Percentiles rank a stretch among this genome's conserved stretches.
These are phyloP conservation scores for Sphaerulina musiva DNA, from an alignment of 2,329 filamentous ascomycete genomes.

Conservation along the genomic window DNA sequence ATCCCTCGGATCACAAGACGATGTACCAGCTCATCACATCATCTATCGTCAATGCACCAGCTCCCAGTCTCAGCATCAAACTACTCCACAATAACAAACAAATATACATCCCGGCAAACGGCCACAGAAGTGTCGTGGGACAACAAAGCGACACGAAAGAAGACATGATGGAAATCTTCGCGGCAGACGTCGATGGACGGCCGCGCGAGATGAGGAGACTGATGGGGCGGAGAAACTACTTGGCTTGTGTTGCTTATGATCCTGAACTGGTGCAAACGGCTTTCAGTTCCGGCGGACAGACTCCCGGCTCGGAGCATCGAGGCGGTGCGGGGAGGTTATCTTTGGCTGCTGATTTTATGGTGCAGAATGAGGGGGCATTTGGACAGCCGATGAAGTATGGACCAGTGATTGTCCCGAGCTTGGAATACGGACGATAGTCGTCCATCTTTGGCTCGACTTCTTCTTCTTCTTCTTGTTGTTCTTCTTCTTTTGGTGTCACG, in stretches of 20 bases:
- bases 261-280: constrained; percentile 61
- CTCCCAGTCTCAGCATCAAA: constrained; percentile 78
- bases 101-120: constrained; percentile 85
- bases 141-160: constrained; percentile 88
- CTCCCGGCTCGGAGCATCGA: constrained; percentile 1
- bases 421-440: constrained; percentile 44
- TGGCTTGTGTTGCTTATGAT: constrained; percentile 89
- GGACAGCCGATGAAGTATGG: constrained; percentile 88
- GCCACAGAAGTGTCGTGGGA: constrained; percentile 52
- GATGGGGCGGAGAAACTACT: constrained; percentile 89
- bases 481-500: background rate
- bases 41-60: constrained; percentile 83
- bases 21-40: constrained; percentile 98
- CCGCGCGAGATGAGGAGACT: constrained; percentile 79
- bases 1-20: constrained; percentile 91
- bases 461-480: background rate
- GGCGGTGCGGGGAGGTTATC: constrained; percentile 52
- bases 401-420: constrained; percentile 81
- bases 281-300: constrained; percentile 18
- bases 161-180: constrained; percentile 99
- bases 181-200: constrained; percentile 80
- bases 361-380: constrained; percentile 81
- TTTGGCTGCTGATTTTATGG: constrained; percentile 91
- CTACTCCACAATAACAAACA: constrained; percentile 92
- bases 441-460: background rate